These are phyloP conservation scores for Sporothrix dimorphospora DNA, from an alignment of 2,329 filamentous ascomycete species.

Conservation along the genomic window DNA sequence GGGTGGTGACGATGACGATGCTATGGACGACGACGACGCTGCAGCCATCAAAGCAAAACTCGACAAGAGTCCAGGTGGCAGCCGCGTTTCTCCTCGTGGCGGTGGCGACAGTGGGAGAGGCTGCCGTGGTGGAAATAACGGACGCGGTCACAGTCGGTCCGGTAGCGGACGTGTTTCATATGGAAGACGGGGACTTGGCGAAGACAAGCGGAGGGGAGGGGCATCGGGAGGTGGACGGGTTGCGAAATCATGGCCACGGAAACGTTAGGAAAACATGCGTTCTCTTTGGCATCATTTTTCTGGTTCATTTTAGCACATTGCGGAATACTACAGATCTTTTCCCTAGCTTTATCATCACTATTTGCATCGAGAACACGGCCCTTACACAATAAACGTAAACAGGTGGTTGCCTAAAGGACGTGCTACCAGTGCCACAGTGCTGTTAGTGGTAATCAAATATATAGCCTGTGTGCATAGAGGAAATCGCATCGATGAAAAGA, in stretches of 20 bases:
- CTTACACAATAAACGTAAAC: not conserved
- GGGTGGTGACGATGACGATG: constrained; percentile 51
- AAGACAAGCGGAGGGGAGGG: constrained; percentile 38
- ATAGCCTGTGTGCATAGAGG: no score
- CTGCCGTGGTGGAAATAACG: constrained; percentile 38
- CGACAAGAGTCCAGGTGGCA: constrained; percentile 37
- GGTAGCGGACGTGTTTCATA: constrained; percentile 39
- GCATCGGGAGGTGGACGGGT: constrained; percentile 36
- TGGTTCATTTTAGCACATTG: not conserved
- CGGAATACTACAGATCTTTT: not conserved
- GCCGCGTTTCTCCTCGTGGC: constrained; percentile 35
- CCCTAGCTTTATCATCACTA: constrained; percentile 3
- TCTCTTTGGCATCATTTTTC: not conserved
- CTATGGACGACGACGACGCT: constrained; percentile 58
- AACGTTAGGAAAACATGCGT: constrained; percentile 18
- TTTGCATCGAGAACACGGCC: not conserved
- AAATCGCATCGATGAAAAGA: no score
- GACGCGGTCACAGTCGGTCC: constrained; percentile 44
- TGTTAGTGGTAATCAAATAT: no score
- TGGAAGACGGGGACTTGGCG: constrained; percentile 41
- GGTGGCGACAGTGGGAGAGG: constrained; percentile 44
- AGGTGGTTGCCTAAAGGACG: no score
- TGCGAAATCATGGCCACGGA: constrained; percentile 36
- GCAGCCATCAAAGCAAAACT: constrained; percentile 44
- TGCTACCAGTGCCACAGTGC: no score